A percentile compares a stretch with the other conserved stretches of the same genome.
phyloP scores from a whole-genome alignment of 2,329 filamentous ascomycete genomes.

The Gaeumannomyces tritici region DNA sequence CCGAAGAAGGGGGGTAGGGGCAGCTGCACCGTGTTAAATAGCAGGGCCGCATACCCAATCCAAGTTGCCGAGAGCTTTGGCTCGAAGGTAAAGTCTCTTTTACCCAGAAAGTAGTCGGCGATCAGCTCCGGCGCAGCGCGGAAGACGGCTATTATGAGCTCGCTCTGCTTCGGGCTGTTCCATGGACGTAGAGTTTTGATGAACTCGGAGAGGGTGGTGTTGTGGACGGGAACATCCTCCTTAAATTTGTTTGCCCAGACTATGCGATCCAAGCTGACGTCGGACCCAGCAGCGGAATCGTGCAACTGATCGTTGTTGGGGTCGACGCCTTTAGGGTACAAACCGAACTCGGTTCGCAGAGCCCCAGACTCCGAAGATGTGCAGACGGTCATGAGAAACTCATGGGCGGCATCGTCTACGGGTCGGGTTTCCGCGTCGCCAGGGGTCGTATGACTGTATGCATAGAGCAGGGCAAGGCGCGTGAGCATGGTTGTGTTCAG shows the following conservation, averaged over 20 bases:
- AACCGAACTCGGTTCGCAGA: slow-evolving; percentile 67
- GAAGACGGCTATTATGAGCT: slow-evolving; percentile 75
- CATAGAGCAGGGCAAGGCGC: slow-evolving; percentile 63
- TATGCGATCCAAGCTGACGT: slow-evolving; percentile 59
- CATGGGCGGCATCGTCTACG: slow-evolving; percentile 62
- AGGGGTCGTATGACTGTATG: slow-evolving; percentile 39
- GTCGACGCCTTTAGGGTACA: slow-evolving; percentile 61
- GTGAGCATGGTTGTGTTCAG: slow-evolving; percentile 67
- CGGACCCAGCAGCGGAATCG: slow-evolving; percentile 12
- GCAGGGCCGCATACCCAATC: slow-evolving; percentile 85
- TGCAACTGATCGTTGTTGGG: neutral
- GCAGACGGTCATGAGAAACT: slow-evolving; percentile 66
- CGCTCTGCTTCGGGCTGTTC: slow-evolving; percentile 69
- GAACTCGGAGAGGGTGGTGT: slow-evolving; percentile 70
- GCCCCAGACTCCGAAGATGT: slow-evolving; percentile 66
- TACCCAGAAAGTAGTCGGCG: slow-evolving; percentile 76
- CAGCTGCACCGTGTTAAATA: slow-evolving; percentile 72
- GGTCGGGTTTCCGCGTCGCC: slow-evolving; percentile 45
- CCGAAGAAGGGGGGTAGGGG: slow-evolving; percentile 67
- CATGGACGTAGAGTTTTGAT: slow-evolving; percentile 73
- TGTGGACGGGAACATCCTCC: slow-evolving; percentile 63
- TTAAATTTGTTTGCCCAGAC: slow-evolving; percentile 60
- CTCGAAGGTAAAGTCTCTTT: slow-evolving; percentile 74
- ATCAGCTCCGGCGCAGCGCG: slow-evolving; percentile 74
- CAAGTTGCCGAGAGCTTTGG: slow-evolving; percentile 88